Evolutionary conservation across 176 grass and related monocot genomes (phyloP), one percentile per base, ranked within the genome.

Genomic region (Triticum aestivum): DNA sequence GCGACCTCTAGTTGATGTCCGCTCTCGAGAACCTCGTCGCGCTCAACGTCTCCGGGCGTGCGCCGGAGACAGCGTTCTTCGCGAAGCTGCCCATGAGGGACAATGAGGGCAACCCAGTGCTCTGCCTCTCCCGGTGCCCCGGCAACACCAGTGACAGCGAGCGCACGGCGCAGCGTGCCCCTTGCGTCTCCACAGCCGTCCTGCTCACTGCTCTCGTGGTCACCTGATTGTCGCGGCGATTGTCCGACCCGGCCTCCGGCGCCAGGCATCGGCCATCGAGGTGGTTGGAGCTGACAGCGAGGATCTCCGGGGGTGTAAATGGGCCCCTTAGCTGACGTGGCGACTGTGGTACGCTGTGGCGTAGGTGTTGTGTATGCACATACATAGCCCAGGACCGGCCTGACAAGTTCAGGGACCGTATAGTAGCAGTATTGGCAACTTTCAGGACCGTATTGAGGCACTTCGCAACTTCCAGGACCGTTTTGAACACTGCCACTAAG

Each of bases 11-110:
- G 84, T 77, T 89, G 5, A 61, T 95, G 42, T 75, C 88, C 61
- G 73, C 65, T 10, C 88, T 89, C 2, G 80, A 91, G 84, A 92
- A 92, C 86, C 87, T 95, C 15, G 90, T 92, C 1, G 75, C 74
- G 17, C 90, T 92, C 38, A 91, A 90, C 78, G 24, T 93, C 83
- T 97, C 92, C 24, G 88, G 90, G 26, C 79, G 83, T 59, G 92
- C 86, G 58, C 95, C 90, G 11, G 80, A 72, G 30, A 97, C 86
- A 9, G 41, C 87, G 6, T 97, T 97, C 90, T 97, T 97, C 86
- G 86, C 89, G 39, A 97, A 91, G 86, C 90, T 97, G 4, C 90
- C 95, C 0, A 70, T 78, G 41, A 85, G 85, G 73, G 91, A 92
- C 79, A 68, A 94, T 6, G 92, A 94, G 65, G 94, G 94, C 65